Evolutionary conservation across 441 rosid species (phyloP).

Genomic region (Populus trichocarpa): DNA sequence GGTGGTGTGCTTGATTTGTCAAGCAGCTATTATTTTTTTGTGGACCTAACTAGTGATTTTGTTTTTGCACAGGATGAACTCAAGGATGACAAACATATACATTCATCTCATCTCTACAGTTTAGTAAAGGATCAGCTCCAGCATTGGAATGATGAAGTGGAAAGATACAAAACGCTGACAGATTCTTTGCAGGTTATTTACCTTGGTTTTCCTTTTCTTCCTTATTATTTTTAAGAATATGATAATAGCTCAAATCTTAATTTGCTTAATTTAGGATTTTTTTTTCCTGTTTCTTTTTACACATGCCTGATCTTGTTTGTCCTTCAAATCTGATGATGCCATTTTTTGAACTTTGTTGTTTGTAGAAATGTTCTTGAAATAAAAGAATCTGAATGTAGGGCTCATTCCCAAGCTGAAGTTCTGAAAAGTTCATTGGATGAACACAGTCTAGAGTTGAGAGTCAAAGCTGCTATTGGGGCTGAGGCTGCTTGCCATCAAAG

Average conservation of each 20-base stretch:
- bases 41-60: constrained; percentile 21
- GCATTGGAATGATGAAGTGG: constrained; percentile 74
- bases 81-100: constrained; percentile 75
- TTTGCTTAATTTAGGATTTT: too few species aligned
- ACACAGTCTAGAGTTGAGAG: constrained; percentile 90
- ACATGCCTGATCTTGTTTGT: neutral
- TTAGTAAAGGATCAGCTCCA: constrained; percentile 77
- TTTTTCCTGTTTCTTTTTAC: neutral
- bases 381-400: constrained; percentile 76
- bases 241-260: too few species aligned
- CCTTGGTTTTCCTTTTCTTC: constrained; percentile 19
- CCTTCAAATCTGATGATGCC: neutral
- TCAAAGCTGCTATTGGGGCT: constrained; percentile 92
- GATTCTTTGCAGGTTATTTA: constrained; percentile 68
- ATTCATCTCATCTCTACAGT: constrained; percentile 60
- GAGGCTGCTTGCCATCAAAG: constrained; percentile 89
- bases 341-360: neutral
- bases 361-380: constrained; percentile 71
- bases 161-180: constrained; percentile 51
- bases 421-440: constrained; percentile 74
- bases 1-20: constrained; percentile 11
- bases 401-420: constrained; percentile 74
- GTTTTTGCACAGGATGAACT: constrained; percentile 56
- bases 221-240: constrained; percentile 2
- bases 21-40: constrained; percentile 4